phyloP scores from a whole-genome alignment of 2,329 filamentous ascomycete genomes.

The Fusarium succisae region DNA sequence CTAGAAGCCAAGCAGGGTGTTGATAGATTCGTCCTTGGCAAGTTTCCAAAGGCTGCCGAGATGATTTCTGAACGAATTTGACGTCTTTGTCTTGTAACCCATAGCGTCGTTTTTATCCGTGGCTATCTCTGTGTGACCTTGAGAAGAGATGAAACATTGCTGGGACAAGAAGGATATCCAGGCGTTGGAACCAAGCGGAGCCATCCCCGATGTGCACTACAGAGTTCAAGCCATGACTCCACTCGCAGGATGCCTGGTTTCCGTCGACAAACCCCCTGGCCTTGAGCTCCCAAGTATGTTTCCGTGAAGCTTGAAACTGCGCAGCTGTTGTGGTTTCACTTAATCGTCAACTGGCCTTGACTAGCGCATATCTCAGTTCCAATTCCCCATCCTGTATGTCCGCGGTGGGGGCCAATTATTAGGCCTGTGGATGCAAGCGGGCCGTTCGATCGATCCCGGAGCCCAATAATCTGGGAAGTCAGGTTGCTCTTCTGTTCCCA shows the following conservation, averaged over 20 bases:
- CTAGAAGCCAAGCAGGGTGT: neutral
- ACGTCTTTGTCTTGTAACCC: neutral
- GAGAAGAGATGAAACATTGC: constrained; percentile 11
- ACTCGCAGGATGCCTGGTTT: neutral
- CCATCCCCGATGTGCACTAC: neutral
- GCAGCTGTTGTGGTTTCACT: constrained; percentile 2
- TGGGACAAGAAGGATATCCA: neutral
- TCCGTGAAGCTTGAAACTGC: neutral
- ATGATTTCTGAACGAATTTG: neutral
- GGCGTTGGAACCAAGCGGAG: neutral
- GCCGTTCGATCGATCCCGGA: constrained; percentile 29
- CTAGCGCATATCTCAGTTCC: constrained; percentile 12
- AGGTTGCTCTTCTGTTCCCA: constrained; percentile 1
- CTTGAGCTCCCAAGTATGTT: neutral
- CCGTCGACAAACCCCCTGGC: neutral
- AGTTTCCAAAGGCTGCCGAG: neutral
- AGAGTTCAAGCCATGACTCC: constrained; percentile 5
- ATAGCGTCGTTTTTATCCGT: neutral
- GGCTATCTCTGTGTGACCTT: neutral
- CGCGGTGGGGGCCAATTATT: constrained; percentile 12
- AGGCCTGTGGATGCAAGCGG: constrained; percentile 23
- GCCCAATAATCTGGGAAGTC: constrained; percentile 22
- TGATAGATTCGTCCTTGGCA: neutral
- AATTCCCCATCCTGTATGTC: constrained; percentile 16
- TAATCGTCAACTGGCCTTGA: neutral